Evolutionary conservation across 805 yeast species (phyloP).

Genomic region (Citeromyces matritensis): DNA sequence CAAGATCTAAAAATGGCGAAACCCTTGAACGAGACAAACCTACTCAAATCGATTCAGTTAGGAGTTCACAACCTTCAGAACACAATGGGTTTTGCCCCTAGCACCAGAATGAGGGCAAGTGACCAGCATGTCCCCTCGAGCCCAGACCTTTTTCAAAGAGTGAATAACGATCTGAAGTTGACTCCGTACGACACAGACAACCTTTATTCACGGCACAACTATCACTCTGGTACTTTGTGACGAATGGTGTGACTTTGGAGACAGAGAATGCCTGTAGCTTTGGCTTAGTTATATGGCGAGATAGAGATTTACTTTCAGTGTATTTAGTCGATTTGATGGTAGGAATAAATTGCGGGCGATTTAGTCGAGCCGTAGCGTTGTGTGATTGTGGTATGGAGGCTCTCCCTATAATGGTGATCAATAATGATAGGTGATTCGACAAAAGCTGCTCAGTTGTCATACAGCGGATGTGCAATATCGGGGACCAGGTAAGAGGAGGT

Average conservation of each 20-base stretch:
- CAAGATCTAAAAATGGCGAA: too few relatives aligned
- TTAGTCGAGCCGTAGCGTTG: too few relatives aligned
- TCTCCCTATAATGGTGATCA: too few relatives aligned
- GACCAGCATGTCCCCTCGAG: conserved; percentile 27
- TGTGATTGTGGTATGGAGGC: too few relatives aligned
- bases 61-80: conserved; percentile 20
- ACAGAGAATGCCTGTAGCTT: not conserved
- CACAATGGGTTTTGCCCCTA: conserved; percentile 32
- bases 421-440: too few relatives aligned
- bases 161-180: conserved; percentile 21
- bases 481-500: too few relatives aligned
- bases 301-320: too few relatives aligned
- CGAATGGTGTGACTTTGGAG: conserved; percentile 2
- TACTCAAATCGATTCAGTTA: conserved; percentile 27
- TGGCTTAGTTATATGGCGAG: not conserved
- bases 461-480: too few relatives aligned
- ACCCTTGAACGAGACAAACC: conserved; percentile 5
- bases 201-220: conserved; percentile 24
- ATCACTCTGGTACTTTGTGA: conserved; percentile 18
- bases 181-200: conserved; percentile 20
- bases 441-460: too few relatives aligned
- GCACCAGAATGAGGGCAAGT: conserved; percentile 28
- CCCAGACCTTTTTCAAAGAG: conserved; percentile 30
- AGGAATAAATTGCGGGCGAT: too few relatives aligned
- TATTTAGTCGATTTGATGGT: too few relatives aligned